Evolutionary conservation across 1,284 basidiomycete species (phyloP).

Genomic region (Papiliotrema terrestris): DNA sequence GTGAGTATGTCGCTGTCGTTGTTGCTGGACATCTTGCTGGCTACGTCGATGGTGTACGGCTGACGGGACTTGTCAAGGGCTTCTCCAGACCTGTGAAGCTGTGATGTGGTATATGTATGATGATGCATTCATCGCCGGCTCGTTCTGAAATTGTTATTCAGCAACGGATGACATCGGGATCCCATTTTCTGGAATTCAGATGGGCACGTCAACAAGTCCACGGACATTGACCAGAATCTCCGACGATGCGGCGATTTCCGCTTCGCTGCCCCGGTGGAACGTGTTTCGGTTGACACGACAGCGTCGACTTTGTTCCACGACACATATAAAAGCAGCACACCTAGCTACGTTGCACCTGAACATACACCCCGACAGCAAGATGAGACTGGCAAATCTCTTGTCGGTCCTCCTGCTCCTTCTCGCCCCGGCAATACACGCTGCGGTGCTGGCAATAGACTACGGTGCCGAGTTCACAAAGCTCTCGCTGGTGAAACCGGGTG

Average conservation of each 20-base stretch:
- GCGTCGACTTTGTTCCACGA: background rate
- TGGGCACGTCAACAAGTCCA: no score
- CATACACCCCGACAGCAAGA: constrained; percentile 2
- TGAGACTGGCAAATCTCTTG: constrained; percentile 20
- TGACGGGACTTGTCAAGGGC: background rate
- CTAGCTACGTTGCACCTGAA: background rate
- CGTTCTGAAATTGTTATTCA: no score
- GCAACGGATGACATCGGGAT: no score
- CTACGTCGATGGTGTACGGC: background rate
- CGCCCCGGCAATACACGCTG: constrained; percentile 41
- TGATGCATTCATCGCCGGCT: background rate
- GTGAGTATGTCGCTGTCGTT: constrained; percentile 19
- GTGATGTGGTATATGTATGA: background rate
- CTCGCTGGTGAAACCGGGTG: constrained; percentile 90
- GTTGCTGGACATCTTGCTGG: background rate
- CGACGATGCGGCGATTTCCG: no score
- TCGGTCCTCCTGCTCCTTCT: constrained; percentile 35
- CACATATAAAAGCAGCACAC: background rate
- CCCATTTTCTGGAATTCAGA: no score
- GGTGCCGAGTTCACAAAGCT: constrained; percentile 95
- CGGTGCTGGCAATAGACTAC: constrained; percentile 88
- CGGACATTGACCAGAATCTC: no score
- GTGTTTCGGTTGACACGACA: background rate
- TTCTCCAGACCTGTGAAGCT: no score
- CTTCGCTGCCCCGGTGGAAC: background rate